phyloP scores from a whole-genome alignment of 768 basidiomycete species.

The Rhodotorula kratochvilovae region DNA sequence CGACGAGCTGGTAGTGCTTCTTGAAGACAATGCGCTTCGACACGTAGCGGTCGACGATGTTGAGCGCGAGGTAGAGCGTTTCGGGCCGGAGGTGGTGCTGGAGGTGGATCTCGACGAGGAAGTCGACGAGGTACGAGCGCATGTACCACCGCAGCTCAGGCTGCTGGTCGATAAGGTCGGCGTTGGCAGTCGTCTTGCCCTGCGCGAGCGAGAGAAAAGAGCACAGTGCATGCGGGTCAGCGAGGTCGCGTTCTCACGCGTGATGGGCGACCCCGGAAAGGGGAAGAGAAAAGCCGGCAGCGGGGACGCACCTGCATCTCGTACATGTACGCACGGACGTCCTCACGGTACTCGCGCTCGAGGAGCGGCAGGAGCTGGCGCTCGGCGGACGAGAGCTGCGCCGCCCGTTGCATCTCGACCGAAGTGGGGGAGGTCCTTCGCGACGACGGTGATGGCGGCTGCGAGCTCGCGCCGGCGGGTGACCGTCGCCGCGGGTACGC shows the following conservation, averaged over 20 bases:
- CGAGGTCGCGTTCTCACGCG: conserved; percentile 9
- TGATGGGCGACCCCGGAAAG: background rate
- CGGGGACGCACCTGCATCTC: conserved; percentile 87
- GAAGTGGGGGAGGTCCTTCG: conserved; percentile 63
- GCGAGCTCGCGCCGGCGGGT: conserved; percentile 5
- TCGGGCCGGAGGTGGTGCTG: conserved; percentile 96
- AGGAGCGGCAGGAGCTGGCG: conserved; percentile 66
- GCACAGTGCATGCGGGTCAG: conserved; percentile 10
- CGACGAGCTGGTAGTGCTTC: conserved; percentile 98
- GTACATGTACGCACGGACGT: conserved; percentile 90
- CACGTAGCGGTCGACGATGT: conserved; percentile 98
- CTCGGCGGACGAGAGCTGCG: conserved; percentile 56
- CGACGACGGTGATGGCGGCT: conserved; percentile 18
- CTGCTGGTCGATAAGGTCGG: conserved; percentile 96
- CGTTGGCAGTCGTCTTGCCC: conserved; percentile 83
- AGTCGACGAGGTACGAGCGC: conserved; percentile 97
- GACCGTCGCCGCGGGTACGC: conserved; percentile 62
- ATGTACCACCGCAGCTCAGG: conserved; percentile 99
- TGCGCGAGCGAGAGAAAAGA: conserved; percentile 45
- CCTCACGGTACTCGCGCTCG: conserved; percentile 92
- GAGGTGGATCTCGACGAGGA: conserved; percentile 97
- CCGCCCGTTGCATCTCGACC: conserved; percentile 40
- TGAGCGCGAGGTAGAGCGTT: conserved; percentile 95
- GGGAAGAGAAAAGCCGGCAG: background rate
- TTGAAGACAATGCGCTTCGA: conserved; percentile 97